These are phyloP conservation scores for Pichia cactophila DNA, from an alignment of 1,139 yeast species.

Conservation along the genomic window DNA sequence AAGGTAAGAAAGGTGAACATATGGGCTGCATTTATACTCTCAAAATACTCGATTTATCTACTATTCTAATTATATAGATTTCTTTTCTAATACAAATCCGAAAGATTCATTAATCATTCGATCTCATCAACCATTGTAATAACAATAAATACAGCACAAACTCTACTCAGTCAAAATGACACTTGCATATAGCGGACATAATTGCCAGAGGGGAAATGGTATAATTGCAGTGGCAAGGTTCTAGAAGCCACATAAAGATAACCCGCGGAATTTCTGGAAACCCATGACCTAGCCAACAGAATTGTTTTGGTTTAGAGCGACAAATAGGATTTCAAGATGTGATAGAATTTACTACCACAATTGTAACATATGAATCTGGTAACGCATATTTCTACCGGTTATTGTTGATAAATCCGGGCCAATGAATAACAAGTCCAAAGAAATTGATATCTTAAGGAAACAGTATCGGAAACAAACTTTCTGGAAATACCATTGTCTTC, in stretches of 20 bases:
- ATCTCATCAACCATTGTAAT: no score
- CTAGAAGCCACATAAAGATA: neutral
- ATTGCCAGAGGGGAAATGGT: neutral
- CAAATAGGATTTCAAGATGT: no score
- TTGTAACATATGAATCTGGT: no score
- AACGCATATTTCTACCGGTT: no score
- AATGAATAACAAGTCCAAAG: neutral
- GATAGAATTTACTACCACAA: no score
- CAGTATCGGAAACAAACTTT: constrained; percentile 27
- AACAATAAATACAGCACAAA: no score
- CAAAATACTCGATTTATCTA: neutral
- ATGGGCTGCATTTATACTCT: no score
- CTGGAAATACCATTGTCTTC: constrained; percentile 56
- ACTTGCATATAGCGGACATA: neutral
- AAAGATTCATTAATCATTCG: neutral
- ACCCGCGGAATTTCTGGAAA: neutral
- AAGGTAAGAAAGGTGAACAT: no score
- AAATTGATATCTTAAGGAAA: constrained; percentile 5
- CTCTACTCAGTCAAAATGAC: neutral
- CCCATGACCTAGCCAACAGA: neutral
- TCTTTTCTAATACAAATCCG: no score
- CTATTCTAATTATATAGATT: no score
- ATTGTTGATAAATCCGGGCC: neutral
- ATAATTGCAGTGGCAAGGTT: neutral
- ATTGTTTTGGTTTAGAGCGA: no score